Evolutionary conservation across 768 basidiomycete species (phyloP), one percentile per base, ranked within the genome.

Genomic region (Psilocybe tampanensis): DNA sequence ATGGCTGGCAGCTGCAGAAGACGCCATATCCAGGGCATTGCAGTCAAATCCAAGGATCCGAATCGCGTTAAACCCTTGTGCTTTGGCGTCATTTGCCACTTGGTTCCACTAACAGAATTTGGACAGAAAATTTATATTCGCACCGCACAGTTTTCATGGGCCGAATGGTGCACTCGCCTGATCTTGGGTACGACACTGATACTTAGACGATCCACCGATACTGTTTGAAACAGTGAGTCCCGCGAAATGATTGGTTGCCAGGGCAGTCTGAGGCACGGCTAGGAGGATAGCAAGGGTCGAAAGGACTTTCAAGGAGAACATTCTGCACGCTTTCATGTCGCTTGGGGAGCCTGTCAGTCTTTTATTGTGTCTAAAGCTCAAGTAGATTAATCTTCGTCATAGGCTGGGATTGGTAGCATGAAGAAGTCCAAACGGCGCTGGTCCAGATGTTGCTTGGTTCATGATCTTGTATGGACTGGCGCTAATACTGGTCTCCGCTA

Each of bases 41-140:
- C 75, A 76, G 44, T 77, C 75, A 53, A 77, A 74, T n/a, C 72
- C 75, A 12, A 68, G 50, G 43, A 77, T 72, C 26, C 73, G 71
- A 55, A 76, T 68, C 6, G 74, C 60, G 7, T 58, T 60, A 63
- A 76, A 76, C 2, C 74, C 75, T 33, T 66, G 52, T 24, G 57
- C 56, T 52, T 59, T 68, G 4, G 74, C 73, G 26, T 69, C 63
- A 17, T 54, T 67, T 8, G 74, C 74, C n/a, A 76, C 41, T 7
- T 60, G 41, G 52, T 73, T 76, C 75, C 75, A 76, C 74, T 76
- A 13, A 8, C 12, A 39, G 7, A 12, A 15, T 12, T 22, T 3
- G 44, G n/a, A n/a, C n/a, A n/a, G n/a, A n/a, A n/a, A n/a, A n/a
- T n/a, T n/a, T n/a, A n/a, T n/a, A n/a, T n/a, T n/a, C n/a, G n/a